Base-by-base conservation (phyloP, 2,329 filamentous ascomycete genomes). In the Fusarium oxysporum region DNA sequence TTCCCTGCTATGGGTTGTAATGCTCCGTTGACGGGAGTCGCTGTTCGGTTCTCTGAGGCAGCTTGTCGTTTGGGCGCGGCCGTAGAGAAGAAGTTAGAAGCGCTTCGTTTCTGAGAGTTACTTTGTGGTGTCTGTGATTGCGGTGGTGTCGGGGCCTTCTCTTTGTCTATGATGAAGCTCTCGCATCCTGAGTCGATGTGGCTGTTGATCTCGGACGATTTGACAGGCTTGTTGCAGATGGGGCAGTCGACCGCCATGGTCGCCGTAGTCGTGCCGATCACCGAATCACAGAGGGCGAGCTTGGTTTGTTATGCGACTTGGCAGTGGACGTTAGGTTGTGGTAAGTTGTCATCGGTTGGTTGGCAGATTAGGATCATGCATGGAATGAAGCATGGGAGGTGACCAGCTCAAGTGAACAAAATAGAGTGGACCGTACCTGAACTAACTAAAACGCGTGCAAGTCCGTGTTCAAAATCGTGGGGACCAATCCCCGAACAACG, bases 101-200 rank as follows among this genome's bases (percentile, higher is more conserved):
- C 87, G 8, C 84, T 84, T 21, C 87, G 85, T 77, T 91, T 91
- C 77, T 87, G 85, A 8, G 85, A 80, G 4, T 82, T 79, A 19
- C 76, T 79, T 17, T 76, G 72, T 4, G 79, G 81, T 25, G 83
- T 74, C 65, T 78, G 78, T 48, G 78, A 81, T 53, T 77, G 76
- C 16, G 76, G 76, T 23, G 76, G 76, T 60, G 79, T 74, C 8
- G 77, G 82, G 51, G 72, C 79, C 33, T 79, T 78, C 14, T 80
- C 76, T 75, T 85, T 79, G 66, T 91, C 89, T 79, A 92, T 84
- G 71, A 96, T 81, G 79, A 92, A 92, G 40, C 85, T 86, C 68
- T 88, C 82, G 84, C 96, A 98, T 72, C 89, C 89, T 35, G 94
- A 96, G 83, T 98, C 96, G 79, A 98, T 90, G 82, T 98, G 96